Evolutionary conservation across 2,329 filamentous ascomycete genomes (phyloP).

Genomic region (Stromatinia cepivora): DNA sequence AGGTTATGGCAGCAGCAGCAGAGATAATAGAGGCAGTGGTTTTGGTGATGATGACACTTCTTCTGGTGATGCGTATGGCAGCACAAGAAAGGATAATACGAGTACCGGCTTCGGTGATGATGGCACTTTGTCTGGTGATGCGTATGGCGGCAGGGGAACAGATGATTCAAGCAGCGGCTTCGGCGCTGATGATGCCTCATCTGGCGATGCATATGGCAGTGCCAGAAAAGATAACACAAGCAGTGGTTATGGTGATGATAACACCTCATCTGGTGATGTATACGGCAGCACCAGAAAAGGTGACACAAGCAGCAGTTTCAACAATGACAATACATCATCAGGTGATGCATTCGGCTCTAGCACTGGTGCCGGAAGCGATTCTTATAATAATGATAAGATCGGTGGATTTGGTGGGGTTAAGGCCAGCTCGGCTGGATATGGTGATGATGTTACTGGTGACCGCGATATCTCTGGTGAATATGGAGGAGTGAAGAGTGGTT

Average conservation of each 20-base stretch:
- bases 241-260: neutral
- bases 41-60: neutral
- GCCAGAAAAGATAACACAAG: neutral
- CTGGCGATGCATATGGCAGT: neutral
- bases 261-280: neutral
- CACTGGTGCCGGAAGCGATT: neutral
- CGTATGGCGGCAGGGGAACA: neutral
- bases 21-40: neutral
- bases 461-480: neutral
- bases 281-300: neutral
- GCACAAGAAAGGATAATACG: neutral
- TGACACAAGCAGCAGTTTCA: neutral
- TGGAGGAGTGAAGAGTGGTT: neutral
- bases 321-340: neutral
- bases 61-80: neutral
- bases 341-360: neutral
- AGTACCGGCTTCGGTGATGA: neutral
- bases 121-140: neutral
- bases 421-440: neutral
- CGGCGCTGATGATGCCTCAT: neutral
- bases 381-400: neutral
- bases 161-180: neutral
- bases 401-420: neutral
- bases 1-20: neutral
- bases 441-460: neutral